These are phyloP conservation scores for Schizophyllum amplum DNA, from an alignment of 1,284 basidiomycete genomes.

Conservation along the genomic window DNA sequence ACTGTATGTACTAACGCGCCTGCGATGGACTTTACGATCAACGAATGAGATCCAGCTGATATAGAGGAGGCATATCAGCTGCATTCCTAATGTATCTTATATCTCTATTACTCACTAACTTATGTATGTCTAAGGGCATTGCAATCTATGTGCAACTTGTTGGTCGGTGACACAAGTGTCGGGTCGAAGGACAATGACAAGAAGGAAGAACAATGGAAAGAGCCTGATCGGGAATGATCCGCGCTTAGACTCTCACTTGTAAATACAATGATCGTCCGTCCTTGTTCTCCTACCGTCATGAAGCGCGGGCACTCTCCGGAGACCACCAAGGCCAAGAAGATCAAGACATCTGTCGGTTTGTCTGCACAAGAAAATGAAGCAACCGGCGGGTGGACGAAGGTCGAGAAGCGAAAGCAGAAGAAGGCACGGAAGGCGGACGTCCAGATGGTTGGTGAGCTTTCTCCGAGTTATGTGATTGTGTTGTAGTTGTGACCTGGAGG, in stretches of 20 bases:
- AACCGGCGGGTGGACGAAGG: constrained; percentile 56
- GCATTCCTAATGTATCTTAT: too few relatives aligned
- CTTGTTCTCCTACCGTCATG: constrained; percentile 18
- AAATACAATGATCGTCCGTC: not conserved
- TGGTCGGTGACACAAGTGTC: not conserved
- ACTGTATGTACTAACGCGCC: too few relatives aligned
- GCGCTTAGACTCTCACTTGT: not conserved
- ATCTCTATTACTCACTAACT: too few relatives aligned
- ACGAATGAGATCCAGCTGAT: too few relatives aligned
- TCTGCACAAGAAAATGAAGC: constrained; percentile 16
- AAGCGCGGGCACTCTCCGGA: constrained; percentile 20
- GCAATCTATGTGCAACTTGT: not conserved
- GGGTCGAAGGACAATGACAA: not conserved
- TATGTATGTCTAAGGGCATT: too few relatives aligned
- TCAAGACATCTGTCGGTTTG: constrained; percentile 12
- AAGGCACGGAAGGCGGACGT: constrained; percentile 52
- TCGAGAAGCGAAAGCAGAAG: constrained; percentile 72
- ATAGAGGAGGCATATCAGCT: too few relatives aligned
- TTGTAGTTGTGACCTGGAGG: not conserved
- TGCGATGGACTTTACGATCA: too few relatives aligned
- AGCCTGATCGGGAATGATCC: not conserved
- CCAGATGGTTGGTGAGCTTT: constrained; percentile 3
- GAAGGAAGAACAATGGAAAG: not conserved
- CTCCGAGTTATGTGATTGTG: too few relatives aligned
- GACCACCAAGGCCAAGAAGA: constrained; percentile 18